Base-by-base conservation (phyloP, 2,329 filamentous ascomycete species). In the Macroventuria anomochaeta region DNA sequence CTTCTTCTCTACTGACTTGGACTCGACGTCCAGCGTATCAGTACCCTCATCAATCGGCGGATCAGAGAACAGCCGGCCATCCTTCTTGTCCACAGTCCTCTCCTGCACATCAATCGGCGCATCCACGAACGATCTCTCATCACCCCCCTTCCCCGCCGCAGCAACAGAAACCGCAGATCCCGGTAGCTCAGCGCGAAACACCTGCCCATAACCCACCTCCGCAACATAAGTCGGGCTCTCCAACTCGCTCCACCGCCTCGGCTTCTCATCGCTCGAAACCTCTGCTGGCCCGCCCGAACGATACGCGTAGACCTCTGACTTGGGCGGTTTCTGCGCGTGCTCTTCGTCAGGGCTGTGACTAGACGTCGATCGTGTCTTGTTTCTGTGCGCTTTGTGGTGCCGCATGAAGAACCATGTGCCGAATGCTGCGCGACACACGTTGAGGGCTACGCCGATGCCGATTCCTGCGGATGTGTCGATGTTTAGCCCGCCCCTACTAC, bases 401-500 rank as follows among this genome's bases (percentile, higher is more conserved):
- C 61, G 57, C 13, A 56, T 11, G 28, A 50, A 54, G 25, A 60
- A 46, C 57, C 61, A 65, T 15, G 33, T 43, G 26, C 43, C 56
- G 3, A 60, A 39, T 12, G 53, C 39, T 29, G 58, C 38, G 23
- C 62, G 21, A 28, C 63, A 56, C 5, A 61, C 37, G 7, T 44
- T 37, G 2, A 59, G 10, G 3, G 61, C 58, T n/a, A 59, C 55
- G 32, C 55, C 63, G 18, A 64, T 31, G 20, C 63, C 63, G 13
- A 65, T 59, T 8, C 63, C 61, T 12, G 55, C 55, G 20, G 55
- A 52, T n/a, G 57, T 53, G 8, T 51, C 61, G n/a, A 41, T 21
- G 15, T 55, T 47, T 6, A 64, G 48, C n/a, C 49, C 47, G 5
- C 18, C 23, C 12, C 26, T 21, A 15, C 29, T 15, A 32, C 29